Conservation (phyloP, 345 rosid species). For the Linum tenue region DNA sequence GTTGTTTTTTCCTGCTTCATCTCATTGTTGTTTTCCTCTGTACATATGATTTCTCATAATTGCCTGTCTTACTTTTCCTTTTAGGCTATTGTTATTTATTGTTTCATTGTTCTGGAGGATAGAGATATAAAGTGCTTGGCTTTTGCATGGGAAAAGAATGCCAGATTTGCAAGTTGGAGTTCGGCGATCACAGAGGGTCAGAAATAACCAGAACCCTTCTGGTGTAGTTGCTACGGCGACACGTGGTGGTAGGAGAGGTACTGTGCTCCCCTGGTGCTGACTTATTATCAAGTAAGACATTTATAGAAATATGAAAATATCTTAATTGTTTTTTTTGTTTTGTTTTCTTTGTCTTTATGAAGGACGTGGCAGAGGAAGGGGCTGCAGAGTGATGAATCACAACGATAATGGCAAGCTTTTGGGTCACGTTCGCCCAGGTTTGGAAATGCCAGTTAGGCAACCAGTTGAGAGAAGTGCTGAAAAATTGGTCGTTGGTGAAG, state of each 20-base stretch:
- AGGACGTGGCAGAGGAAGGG: slow-evolving; percentile 34
- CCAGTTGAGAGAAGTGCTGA: slow-evolving; percentile 32
- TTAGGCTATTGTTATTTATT: slow-evolving; percentile 1
- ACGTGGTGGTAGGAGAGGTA: slow-evolving; percentile 33
- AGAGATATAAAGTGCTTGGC: slow-evolving; percentile 6
- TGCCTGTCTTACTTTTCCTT: neutral
- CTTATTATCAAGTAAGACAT: slow-evolving; percentile 4
- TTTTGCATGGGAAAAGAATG: slow-evolving; percentile 37
- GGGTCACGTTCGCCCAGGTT: slow-evolving; percentile 19
- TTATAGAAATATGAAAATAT: slow-evolving; percentile 4
- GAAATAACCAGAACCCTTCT: slow-evolving; percentile 29
- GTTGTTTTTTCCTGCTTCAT: neutral
- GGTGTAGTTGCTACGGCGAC: slow-evolving; percentile 24
- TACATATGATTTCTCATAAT: too few species aligned
- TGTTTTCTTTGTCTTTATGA: slow-evolving; percentile 10
- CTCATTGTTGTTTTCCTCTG: neutral
- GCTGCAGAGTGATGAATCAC: slow-evolving; percentile 29
- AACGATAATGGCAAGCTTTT: slow-evolving; percentile 27
- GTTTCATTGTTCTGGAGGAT: slow-evolving; percentile 8
- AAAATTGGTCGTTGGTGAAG: slow-evolving; percentile 25
- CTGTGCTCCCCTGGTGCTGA: neutral
- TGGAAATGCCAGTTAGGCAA: slow-evolving; percentile 28
- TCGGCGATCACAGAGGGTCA: slow-evolving; percentile 34
- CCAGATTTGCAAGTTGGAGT: slow-evolving; percentile 34
- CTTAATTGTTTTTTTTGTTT: slow-evolving; percentile 10